Base-by-base conservation (phyloP, 192 early-diverging fungal species). In the Coemansia sp. region DNA sequence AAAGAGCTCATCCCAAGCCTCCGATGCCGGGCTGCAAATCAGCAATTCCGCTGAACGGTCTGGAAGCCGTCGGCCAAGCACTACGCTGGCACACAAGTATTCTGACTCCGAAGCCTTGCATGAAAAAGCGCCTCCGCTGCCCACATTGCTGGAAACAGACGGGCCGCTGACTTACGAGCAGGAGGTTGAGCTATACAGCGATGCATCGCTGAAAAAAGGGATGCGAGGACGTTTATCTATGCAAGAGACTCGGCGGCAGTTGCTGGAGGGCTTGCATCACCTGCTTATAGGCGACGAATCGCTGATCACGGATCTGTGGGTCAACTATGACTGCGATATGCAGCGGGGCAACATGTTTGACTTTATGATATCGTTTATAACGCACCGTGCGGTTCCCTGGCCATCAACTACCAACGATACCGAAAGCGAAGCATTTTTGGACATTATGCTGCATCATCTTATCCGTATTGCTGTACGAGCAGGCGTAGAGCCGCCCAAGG, bases 271-370 rank as follows among this genome's bases (percentile, higher is more conserved):
- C 26, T 50, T 79, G 55, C 76, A 79, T 30, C 76, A 73, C 36
- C 33, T 79, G 43, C 57, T 91, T 54, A 86, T 83, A 21, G 70
- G 90, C 48, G 82, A 85, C 39, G 85, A 91, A 13, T 82, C 83
- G 1, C 87, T 94, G 46, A 80, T 91, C 69, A 80, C 84, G 0
- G 94, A 97, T 55, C 78, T 99, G 33, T 99, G 93, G 87, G 83
- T 94, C 50, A 92, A 94, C 68, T 96, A 91, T 67, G 97, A 99
- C 69, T 91, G 92, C 52, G 89, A 94, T 57, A 52, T 90, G 58
- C 78, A 86, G 35, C 83, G 85, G 39, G 84, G 86, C 40, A 88
- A 96, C 70, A 76, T 97, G 48, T 97, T 91, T 82, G 92, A 96
- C 60, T 72, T 72, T 55, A 39, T 72, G 21, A 57, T 68, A 11